Percentiles rank a stretch among this genome's conserved stretches.
Conservation (phyloP, 2,329 filamentous ascomycete genomes). For the Calonectria ilicicola region DNA sequence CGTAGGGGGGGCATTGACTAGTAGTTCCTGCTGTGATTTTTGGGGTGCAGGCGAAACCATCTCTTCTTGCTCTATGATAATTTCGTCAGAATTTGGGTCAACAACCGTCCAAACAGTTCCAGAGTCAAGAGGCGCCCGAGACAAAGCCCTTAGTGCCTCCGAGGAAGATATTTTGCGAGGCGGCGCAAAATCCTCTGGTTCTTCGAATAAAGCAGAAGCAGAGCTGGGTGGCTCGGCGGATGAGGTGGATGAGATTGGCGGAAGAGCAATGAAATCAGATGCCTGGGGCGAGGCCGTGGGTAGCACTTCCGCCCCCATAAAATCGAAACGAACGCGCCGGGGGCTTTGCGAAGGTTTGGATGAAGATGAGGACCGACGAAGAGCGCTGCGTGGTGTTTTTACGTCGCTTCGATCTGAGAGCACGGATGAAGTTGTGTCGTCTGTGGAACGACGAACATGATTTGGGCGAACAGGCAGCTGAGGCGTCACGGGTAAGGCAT, state of each 20-base stretch:
- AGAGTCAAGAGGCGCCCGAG: conserved; percentile 63
- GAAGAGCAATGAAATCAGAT: conserved; percentile 46
- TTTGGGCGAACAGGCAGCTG: conserved; percentile 46
- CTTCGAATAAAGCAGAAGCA: conserved; percentile 51
- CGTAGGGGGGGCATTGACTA: conserved; percentile 15
- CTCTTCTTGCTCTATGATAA: conserved; percentile 33
- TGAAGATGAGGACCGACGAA: conserved; percentile 67
- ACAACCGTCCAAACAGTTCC: conserved; percentile 65
- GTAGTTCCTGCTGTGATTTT: conserved; percentile 5
- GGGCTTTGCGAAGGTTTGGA: conserved; percentile 64
- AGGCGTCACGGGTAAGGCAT: conserved; percentile 30
- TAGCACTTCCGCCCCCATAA: conserved; percentile 70
- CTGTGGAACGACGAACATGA: conserved; percentile 55
- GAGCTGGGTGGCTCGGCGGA: conserved; percentile 44
- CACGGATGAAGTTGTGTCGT: conserved; percentile 62
- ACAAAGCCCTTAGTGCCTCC: conserved; percentile 64
- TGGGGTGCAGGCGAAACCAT: conserved; percentile 19
- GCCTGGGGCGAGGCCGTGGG: conserved; percentile 68
- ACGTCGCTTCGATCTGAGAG: conserved; percentile 66
- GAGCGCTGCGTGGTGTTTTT: conserved; percentile 64
- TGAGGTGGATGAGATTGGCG: conserved; percentile 39
- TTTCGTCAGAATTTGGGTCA: conserved; percentile 48
- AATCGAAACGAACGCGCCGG: conserved; percentile 72
- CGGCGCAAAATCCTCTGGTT: conserved; percentile 54
- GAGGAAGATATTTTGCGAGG: conserved; percentile 69